Base-by-base conservation (phyloP, 805 yeast genomes). In the Candida qinlingensis region DNA sequence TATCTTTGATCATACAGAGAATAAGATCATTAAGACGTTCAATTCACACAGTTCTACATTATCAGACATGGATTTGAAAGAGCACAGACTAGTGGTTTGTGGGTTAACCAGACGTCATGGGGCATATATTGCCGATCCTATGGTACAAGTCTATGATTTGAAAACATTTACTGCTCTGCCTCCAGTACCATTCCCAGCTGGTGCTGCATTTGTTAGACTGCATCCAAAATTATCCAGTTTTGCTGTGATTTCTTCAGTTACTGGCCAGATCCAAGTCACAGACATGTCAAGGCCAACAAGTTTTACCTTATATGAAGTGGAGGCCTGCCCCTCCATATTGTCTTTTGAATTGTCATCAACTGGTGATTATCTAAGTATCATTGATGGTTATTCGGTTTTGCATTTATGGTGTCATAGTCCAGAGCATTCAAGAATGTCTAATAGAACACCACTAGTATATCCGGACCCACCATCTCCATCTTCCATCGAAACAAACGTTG, bases 221-320 rank as follows among this genome's bases (percentile, higher is more conserved):
- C 97, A 92, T 67, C 97, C 98, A 6, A 85, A 86, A 51, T 62
- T 90, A 44, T 86, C 96, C 6, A 85, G 87, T 37, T 81, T 85
- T 35, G 79, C 89, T 41, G 64, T 89, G 5, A 81, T 87, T 7
- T 85, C 88, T 0, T 85, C 97, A 0, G 74, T 74, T 25, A 66
- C 78, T 26, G 98, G 98, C 13, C 92, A 89, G 51, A 70, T 94
- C 49, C 96, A 90, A 60, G 84, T 90, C 54, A 77, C 89, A 28
- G 97, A 94, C 64, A 76, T 87, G 57, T 81, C 79, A 51, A 87
- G 88, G 63, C 96, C 92, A n/a, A 71, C 84, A 9, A 77, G 73
- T 45, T 77, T 83, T 34, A 74, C 70, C 44, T 65, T 87, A 9
- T 83, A 82, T 62, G 95, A 87, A 59, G 81, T 85, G 0, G 85